These are phyloP conservation scores for Porphyrellus sp. DNA, from an alignment of 1,284 basidiomycete genomes.

Conservation along the genomic window DNA sequence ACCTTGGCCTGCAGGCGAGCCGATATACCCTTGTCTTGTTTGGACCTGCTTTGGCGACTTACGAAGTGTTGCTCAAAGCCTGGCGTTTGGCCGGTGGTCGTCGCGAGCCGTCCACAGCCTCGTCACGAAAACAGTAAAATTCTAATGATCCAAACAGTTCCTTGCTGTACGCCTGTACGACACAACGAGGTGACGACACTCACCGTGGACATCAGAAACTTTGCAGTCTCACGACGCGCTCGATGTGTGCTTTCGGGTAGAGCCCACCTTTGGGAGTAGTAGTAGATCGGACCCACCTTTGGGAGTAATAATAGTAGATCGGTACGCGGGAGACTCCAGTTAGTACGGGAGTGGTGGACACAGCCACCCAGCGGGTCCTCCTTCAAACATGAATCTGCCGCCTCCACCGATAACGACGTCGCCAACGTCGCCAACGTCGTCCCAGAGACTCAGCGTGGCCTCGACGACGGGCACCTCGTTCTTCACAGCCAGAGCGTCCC, in stretches of 20 bases:
- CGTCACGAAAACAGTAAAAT: too few species aligned
- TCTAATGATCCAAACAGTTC: too few species aligned
- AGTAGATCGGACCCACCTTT: too few species aligned
- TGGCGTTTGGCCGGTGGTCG: slow-evolving; percentile 27
- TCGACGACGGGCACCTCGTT: slow-evolving; percentile 28
- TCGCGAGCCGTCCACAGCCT: slow-evolving; percentile 23
- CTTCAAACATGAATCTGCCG: background rate
- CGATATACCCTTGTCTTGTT: slow-evolving; percentile 37
- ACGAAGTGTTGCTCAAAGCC: slow-evolving; percentile 22
- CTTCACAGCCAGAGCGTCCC: slow-evolving; percentile 28
- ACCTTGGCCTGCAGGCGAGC: slow-evolving; percentile 36
- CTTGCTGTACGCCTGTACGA: too few species aligned
- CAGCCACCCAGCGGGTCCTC: background rate
- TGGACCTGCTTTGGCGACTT: slow-evolving; percentile 26
- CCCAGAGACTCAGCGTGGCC: slow-evolving; percentile 24
- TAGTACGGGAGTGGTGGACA: too few species aligned
- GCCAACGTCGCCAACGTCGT: slow-evolving; percentile 12
- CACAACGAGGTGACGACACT: too few species aligned
- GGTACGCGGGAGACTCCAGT: too few species aligned
- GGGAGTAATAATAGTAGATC: too few species aligned
- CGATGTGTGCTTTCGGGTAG: too few species aligned
- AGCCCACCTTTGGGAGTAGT: too few species aligned
- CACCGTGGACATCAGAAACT: too few species aligned
- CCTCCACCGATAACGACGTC: slow-evolving; percentile 14
- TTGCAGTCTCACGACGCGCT: too few species aligned